Base-by-base conservation (phyloP, 1,139 yeast species). In the Suhomyces bribrorum region DNA sequence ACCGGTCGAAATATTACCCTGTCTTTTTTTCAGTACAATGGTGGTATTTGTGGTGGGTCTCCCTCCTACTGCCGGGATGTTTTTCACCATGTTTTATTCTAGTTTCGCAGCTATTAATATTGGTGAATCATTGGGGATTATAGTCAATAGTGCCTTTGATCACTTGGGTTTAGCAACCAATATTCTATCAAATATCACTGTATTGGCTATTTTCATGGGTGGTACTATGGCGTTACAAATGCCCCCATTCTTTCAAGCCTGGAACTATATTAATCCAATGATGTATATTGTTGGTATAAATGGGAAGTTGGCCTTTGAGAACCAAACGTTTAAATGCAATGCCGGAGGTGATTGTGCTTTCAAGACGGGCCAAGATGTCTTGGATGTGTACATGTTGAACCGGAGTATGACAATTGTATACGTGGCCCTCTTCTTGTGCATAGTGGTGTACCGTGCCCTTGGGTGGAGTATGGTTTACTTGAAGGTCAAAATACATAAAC, bases 81-180 rank as follows among this genome's bases (percentile, higher is more conserved):
- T 75, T 54, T 87, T 87, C 50, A 74, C 82, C 2, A 71, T 82
- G 60, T 74, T 82, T 29, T 77, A 79, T 42, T 66, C 79, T 17
- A 57, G 82, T 0, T 64, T 81, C 35, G 66, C 77, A 11, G 69
- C 81, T 18, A 75, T 83, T 12, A 81, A 83, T 49, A 78, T 88
- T 48, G 96, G 96, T 29, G 96, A 88, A 56, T 83, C 92, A 1
- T 66, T 87, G 31, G 96, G 96, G 0, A 84, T 87, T 6, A 69
- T 84, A 33, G 81, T 87, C 46, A 86, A 86, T 53, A 79, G 90
- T n/a, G 50, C 84, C 0, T 81, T 87, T 52, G 69, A 73, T 40
- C 90, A 87, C 54, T 76, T 86, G 38, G 96, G 95, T 0, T 74
- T 87, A 49, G 95, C 94, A 0, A 78, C 86, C 16, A 86, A 85